Evolutionary conservation across 768 basidiomycete species (phyloP), one percentile per base, ranked within the genome.

Genomic region (Hygrocybe coccinea): DNA sequence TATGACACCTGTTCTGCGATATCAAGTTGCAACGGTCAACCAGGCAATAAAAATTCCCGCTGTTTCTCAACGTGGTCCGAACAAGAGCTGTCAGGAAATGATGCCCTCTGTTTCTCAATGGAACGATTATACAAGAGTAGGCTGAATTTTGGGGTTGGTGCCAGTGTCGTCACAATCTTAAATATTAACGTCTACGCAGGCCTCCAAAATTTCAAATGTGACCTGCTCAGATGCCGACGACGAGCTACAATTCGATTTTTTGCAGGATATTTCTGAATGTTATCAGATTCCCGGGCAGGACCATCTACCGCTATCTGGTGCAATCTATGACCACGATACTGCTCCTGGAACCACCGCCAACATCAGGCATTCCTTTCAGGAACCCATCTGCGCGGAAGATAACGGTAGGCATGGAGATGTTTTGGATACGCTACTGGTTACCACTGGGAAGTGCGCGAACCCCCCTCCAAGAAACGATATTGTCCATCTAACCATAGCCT

Each of bases 91-190:
- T 69, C 62, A 43, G 69, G 72, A 19, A 70, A 76, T 60, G 68
- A 69, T 36, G 69, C 69, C 17, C 60, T 84, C 38, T 70, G 62
- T 57, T 63, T 75, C 39, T 67, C 73, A 17, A 63, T 83, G 68
- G 76, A 79, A 55, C 67, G 69, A 41, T 60, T 80, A 24, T 81
- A 77, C 59, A 70, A 73, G 52, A 55, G 61, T 49, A 72, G 71
- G 9, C 70, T 71, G 12, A 71, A 60, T 44, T 79, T 81, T 66
- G 80, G 80, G 79, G 82, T 80, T 58, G 56, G 66, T 65, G 53
- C 45, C 14, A 50, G 41, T 36, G 36, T 8, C 12, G 29, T 39
- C 22, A 25, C 2, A 5, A 35, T 34, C 6, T 15, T n/a, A 52
- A 24, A 19, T 39, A 19, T 9, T 39, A 46, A 12, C 36, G 7